Base-by-base conservation (phyloP, 2,329 filamentous ascomycete species). In the Beauveria australis region DNA sequence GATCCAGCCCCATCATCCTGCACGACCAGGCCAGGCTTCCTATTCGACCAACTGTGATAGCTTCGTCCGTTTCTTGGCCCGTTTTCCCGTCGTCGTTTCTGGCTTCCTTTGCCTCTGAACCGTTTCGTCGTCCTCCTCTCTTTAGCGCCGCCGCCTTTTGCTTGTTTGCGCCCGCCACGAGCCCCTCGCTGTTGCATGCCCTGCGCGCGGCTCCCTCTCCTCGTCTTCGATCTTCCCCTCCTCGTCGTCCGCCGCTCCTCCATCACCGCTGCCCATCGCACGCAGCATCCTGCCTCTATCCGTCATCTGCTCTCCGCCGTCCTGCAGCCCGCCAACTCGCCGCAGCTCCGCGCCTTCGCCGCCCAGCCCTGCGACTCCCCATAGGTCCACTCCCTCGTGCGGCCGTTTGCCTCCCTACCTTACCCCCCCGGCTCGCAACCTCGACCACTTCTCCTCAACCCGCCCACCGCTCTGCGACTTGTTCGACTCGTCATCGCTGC, bases 1-100 rank as follows among this genome's bases (percentile, higher is more conserved):
- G 75, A 76, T 78, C 75, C 76, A 78, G 76, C 78, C 77, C 76
- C 77, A 77, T 69, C 64, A 65, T 66, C 64, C 69, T 70, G 68
- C 69, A 66, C 65, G 62, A 64, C 64, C 63, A 60, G 24, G 44
- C 30, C 55, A 48, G 46, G 41, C 49, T 60, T 60, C 49, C 48
- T 53, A 46, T 52, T 46, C 37, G 37, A 40, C 37, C 40, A 52
- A 52, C 47, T 52, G 56, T 24, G 48, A 59, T 53, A 60, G 49
- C 58, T 53, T 60, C 58, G 28, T 41, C 49, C 30, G 9, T 28
- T 59, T 46, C 14, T 24, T 53, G 19, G 24, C 48, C 37, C 5
- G 30, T 49, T 33, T 33, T 53, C 24, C 55, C 49, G 54, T 41
- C 24, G 46, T 14, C 43, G 22, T 22, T 53, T 12, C 30, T 55